Percentiles rank a stretch among this genome's conserved stretches.
Evolutionary conservation across 192 early-diverging fungal genomes (phyloP).

Genomic region (Backusella parvicylindrica): DNA sequence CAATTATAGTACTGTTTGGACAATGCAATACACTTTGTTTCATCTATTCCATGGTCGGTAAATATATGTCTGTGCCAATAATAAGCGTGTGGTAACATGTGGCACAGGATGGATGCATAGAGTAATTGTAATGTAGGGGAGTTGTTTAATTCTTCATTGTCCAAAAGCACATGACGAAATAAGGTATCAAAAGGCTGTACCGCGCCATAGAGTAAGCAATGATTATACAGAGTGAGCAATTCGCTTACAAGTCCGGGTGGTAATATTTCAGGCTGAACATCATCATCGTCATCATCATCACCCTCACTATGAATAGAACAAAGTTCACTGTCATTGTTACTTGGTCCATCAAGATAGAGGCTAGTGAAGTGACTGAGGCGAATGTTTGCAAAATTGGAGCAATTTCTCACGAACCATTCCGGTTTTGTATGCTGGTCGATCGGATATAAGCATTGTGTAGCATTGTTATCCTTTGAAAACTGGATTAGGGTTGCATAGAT

Average conservation of each 20-base stretch:
- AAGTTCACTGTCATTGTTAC: neutral
- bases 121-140: conserved; percentile 17
- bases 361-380: conserved; percentile 31
- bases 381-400: conserved; percentile 27
- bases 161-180: conserved; percentile 15
- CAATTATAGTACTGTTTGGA: conserved; percentile 27
- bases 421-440: neutral
- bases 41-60: conserved; percentile 1
- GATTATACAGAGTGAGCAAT: conserved; percentile 19
- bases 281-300: neutral
- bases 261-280: neutral
- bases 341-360: neutral
- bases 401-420: conserved; percentile 21
- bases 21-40: conserved; percentile 10
- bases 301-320: too few species aligned
- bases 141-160: neutral
- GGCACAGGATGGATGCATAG: conserved; percentile 28
- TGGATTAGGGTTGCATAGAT: conserved; percentile 23
- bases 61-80: conserved; percentile 27
- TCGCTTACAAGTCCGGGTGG: conserved; percentile 6
- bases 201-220: conserved; percentile 30
- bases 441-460: conserved; percentile 1
- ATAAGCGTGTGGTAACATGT: conserved; percentile 30
- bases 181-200: conserved; percentile 21
- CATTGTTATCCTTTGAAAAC: conserved; percentile 29